Conservation (phyloP, 1,284 basidiomycete species). For the Rugosomyces carneus region DNA sequence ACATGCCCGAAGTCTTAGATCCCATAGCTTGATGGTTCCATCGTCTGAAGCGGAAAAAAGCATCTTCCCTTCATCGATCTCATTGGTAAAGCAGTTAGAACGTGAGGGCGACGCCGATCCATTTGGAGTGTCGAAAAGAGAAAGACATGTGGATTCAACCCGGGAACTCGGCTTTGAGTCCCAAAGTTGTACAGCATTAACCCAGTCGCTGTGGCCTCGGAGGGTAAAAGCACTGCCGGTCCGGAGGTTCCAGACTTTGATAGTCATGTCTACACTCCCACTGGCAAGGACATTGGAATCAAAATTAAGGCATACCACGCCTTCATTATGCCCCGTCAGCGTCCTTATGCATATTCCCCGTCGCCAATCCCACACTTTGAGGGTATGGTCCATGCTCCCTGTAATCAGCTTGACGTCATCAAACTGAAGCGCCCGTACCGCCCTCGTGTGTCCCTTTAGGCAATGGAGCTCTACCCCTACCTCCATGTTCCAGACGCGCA, state of each 20-base stretch:
- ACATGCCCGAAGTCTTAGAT: conserved; percentile 77
- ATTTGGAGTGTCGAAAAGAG: conserved; percentile 31
- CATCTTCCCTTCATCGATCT: conserved; percentile 82
- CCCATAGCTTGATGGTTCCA: conserved; percentile 91
- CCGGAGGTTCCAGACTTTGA: conserved; percentile 94
- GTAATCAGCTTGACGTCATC: conserved; percentile 96
- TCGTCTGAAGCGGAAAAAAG: conserved; percentile 97
- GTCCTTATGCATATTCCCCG: conserved; percentile 87
- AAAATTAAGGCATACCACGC: conserved; percentile 90
- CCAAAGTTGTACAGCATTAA: conserved; percentile 94
- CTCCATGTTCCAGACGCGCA: conserved; percentile 96
- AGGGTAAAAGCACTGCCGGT: conserved; percentile 91
- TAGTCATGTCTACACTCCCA: conserved; percentile 84
- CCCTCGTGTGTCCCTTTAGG: conserved; percentile 87
- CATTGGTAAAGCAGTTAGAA: conserved; percentile 29
- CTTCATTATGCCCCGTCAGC: conserved; percentile 86
- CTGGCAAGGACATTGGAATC: conserved; percentile 90
- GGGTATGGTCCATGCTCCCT: conserved; percentile 92
- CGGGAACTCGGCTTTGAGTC: conserved; percentile 53
- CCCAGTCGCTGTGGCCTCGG: conserved; percentile 93
- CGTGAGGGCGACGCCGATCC: conserved; percentile 21
- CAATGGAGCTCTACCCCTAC: conserved; percentile 81
- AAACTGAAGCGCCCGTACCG: conserved; percentile 91
- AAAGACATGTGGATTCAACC: conserved; percentile 29
- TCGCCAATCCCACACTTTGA: conserved; percentile 98